A percentile compares a stretch with the other conserved stretches of the same genome.
phyloP scores from a whole-genome alignment of 257 asterid species.

The Solanum gandarillasii region DNA sequence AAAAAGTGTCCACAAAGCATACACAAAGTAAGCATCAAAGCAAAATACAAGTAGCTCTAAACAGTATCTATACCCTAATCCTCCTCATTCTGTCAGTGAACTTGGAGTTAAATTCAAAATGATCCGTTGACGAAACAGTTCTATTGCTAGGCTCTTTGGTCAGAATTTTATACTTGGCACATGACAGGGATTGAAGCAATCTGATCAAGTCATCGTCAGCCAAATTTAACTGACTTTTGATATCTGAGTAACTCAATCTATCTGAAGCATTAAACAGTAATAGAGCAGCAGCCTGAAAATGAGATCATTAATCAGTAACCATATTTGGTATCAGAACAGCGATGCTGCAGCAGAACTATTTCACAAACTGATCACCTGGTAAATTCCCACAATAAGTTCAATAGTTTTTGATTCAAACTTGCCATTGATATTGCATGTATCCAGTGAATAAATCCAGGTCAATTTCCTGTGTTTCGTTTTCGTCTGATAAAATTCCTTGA shows the following conservation, averaged over 20 bases:
- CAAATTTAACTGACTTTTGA: slow-evolving; percentile 37
- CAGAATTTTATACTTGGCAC: slow-evolving; percentile 50
- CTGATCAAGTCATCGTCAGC: slow-evolving; percentile 43
- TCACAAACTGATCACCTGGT: slow-evolving; percentile 24
- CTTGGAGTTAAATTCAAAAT: slow-evolving; percentile 38
- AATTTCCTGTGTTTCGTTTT: slow-evolving; percentile 37
- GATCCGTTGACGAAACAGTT: slow-evolving; percentile 26
- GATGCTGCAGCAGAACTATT: background rate
- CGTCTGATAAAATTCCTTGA: slow-evolving; percentile 34
- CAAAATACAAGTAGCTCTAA: background rate
- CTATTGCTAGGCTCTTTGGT: slow-evolving; percentile 28
- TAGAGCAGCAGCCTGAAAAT: slow-evolving; percentile 40
- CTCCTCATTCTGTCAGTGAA: slow-evolving; percentile 49
- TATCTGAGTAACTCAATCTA: slow-evolving; percentile 40
- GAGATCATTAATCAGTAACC: background rate
- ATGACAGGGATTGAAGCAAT: slow-evolving; percentile 45
- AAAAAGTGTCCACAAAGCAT: background rate
- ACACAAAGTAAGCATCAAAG: background rate
- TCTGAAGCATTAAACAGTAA: slow-evolving; percentile 38
- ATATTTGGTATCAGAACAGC: background rate
- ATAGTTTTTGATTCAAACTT: slow-evolving; percentile 34
- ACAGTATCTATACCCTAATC: slow-evolving; percentile 27
- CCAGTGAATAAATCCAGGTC: slow-evolving; percentile 46
- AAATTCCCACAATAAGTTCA: slow-evolving; percentile 38
- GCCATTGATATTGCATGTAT: slow-evolving; percentile 35